Evolutionary conservation across 352 stramenopile species (phyloP).

Genomic region (Globisporangium middletonii): DNA sequence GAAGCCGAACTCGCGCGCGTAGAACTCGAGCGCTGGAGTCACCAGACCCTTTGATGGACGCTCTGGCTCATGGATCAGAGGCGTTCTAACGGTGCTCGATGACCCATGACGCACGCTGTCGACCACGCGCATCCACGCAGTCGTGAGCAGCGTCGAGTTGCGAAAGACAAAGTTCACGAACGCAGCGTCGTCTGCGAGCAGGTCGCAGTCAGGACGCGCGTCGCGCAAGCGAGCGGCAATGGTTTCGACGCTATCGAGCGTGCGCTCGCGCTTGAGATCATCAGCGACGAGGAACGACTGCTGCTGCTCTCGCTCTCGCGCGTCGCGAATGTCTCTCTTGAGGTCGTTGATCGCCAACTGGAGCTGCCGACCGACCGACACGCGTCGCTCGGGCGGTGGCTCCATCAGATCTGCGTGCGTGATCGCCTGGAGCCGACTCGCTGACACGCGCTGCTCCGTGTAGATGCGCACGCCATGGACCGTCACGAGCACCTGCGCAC

Average conservation of each 20-base stretch:
- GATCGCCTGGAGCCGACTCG: conserved; percentile 14
- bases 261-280: neutral
- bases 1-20: conserved; percentile 37
- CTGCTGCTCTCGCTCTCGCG: conserved; percentile 1
- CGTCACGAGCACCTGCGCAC: conserved; percentile 11
- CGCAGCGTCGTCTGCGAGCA: conserved; percentile 34
- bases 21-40: conserved; percentile 20
- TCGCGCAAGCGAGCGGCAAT: conserved; percentile 37
- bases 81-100: neutral
- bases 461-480: conserved; percentile 25
- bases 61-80: neutral
- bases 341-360: conserved; percentile 28
- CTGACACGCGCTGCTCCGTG: conserved; percentile 16
- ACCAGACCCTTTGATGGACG: neutral
- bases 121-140: conserved; percentile 48
- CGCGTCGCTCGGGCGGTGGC: conserved; percentile 9
- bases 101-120: conserved; percentile 24
- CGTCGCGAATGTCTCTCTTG: conserved; percentile 17
- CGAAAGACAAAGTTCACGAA: conserved; percentile 64
- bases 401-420: conserved; percentile 8
- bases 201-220: conserved; percentile 19
- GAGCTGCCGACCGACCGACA: conserved; percentile 18
- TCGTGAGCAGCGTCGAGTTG: conserved; percentile 36
- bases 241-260: conserved; percentile 21
- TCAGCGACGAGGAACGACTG: neutral